Evolutionary conservation across 495 filamentous ascomycete species (phyloP).

Genomic region (Aspergillus wentii): DNA sequence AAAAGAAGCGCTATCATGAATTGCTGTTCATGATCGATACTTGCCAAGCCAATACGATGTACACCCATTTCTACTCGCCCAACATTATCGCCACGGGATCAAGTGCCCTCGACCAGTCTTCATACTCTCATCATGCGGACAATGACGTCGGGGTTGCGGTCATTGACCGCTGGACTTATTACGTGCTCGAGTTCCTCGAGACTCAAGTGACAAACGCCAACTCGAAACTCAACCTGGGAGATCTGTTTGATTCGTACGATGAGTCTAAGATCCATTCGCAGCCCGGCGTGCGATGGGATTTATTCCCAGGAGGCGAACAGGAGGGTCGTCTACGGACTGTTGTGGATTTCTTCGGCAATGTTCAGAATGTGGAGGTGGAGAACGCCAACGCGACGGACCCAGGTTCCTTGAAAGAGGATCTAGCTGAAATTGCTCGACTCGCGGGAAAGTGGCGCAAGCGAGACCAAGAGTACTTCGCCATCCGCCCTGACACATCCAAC

Average conservation of each 20-base stretch:
- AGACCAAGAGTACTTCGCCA: slow-evolving; percentile 27
- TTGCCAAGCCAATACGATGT: slow-evolving; percentile 99
- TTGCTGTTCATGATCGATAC: slow-evolving; percentile 99
- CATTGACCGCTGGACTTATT: slow-evolving; percentile 98
- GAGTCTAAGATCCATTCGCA: slow-evolving; percentile 89
- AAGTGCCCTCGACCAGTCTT: slow-evolving; percentile 88
- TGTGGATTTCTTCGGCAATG: slow-evolving; percentile 98
- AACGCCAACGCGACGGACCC: slow-evolving; percentile 47
- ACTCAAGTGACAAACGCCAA: slow-evolving; percentile 76
- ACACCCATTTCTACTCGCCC: slow-evolving; percentile 92
- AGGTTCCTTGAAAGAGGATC: slow-evolving; percentile 64
- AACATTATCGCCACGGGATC: slow-evolving; percentile 96
- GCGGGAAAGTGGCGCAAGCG: slow-evolving; percentile 43
- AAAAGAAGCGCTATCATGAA: slow-evolving; percentile 95
- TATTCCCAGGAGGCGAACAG: slow-evolving; percentile 76
- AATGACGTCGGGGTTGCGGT: slow-evolving; percentile 97
- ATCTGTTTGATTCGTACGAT: slow-evolving; percentile 94
- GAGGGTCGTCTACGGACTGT: slow-evolving; percentile 71
- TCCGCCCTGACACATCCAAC: slow-evolving; percentile 30
- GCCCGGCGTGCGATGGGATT: slow-evolving; percentile 88
- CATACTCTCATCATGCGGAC: slow-evolving; percentile 95
- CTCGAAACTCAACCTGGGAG: slow-evolving; percentile 81
- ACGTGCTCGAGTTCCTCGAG: slow-evolving; percentile 95
- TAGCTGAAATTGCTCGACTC: slow-evolving; percentile 60
- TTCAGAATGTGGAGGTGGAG: slow-evolving; percentile 92